These are phyloP conservation scores for Viola pubescens DNA, from an alignment of 441 rosid species.

Conservation along the genomic window DNA sequence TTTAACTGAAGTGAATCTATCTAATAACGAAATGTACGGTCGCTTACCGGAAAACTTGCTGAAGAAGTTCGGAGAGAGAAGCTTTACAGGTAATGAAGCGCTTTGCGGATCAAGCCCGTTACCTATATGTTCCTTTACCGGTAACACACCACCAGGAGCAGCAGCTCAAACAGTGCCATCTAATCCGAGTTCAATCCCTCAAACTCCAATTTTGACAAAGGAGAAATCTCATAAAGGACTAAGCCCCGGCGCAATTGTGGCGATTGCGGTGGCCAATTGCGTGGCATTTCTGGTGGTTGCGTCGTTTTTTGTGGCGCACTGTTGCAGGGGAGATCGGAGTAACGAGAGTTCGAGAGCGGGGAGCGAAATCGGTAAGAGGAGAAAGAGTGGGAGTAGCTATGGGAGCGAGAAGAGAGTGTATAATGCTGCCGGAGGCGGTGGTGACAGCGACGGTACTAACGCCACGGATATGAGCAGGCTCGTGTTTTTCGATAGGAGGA, in stretches of 20 bases:
- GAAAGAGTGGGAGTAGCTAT: constrained; percentile 50
- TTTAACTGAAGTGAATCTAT: constrained; percentile 50
- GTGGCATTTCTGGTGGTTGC: constrained; percentile 46
- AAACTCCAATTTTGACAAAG: constrained; percentile 27
- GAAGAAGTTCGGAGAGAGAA: constrained; percentile 46
- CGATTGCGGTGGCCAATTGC: constrained; percentile 50
- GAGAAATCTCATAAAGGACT: constrained; percentile 35
- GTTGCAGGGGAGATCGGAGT: constrained; percentile 38
- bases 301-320: constrained; percentile 60
- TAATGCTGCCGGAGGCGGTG: constrained; percentile 34
- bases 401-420: constrained; percentile 48
- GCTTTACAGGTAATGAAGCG: constrained; percentile 70
- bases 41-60: constrained; percentile 42
- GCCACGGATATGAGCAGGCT: constrained; percentile 63
- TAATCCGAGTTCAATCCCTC: constrained; percentile 68
- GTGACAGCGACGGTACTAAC: constrained; percentile 65
- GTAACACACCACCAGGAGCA: not conserved
- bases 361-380: constrained; percentile 33
- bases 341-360: constrained; percentile 29
- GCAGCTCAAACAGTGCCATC: constrained; percentile 47
- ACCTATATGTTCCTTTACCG: constrained; percentile 43
- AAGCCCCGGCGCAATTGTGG: constrained; percentile 51
- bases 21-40: constrained; percentile 59
- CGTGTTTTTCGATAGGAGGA: constrained; percentile 71
- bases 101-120: constrained; percentile 64